Conservation (phyloP, 2,329 filamentous ascomycete genomes). For the Neocatenulostroma microsporum region DNA sequence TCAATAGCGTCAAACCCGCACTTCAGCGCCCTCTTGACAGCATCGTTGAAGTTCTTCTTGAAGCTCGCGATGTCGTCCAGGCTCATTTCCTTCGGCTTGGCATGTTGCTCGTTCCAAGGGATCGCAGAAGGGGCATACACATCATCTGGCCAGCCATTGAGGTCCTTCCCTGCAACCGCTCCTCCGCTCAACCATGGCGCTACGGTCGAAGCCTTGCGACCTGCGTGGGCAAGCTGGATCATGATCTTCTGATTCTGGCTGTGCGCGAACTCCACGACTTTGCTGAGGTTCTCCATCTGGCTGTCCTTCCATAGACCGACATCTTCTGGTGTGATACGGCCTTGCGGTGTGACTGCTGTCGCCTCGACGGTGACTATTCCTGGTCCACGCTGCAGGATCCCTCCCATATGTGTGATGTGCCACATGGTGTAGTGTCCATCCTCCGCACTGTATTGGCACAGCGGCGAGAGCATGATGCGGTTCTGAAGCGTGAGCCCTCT, state of each 20-base stretch:
- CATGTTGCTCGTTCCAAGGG: slow-evolving; percentile 55
- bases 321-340: slow-evolving; percentile 76
- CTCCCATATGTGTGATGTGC: slow-evolving; percentile 71
- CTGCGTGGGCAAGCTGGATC: slow-evolving; percentile 76
- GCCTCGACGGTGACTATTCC: slow-evolving; percentile 71
- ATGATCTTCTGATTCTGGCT: slow-evolving; percentile 67
- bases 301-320: slow-evolving; percentile 75
- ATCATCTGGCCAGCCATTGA: slow-evolving; percentile 48
- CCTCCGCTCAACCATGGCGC: slow-evolving; percentile 56
- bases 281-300: slow-evolving; percentile 64
- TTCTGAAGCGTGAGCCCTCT: slow-evolving; percentile 57
- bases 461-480: slow-evolving; percentile 55
- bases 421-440: slow-evolving; percentile 70
- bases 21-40: slow-evolving; percentile 46
- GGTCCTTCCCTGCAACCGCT: slow-evolving; percentile 44
- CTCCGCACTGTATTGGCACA: slow-evolving; percentile 60
- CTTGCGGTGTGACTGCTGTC: slow-evolving; percentile 64
- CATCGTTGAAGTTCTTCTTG: slow-evolving; percentile 55
- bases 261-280: slow-evolving; percentile 71
- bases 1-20: slow-evolving; percentile 73
- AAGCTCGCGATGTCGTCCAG: slow-evolving; percentile 58
- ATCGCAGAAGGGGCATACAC: slow-evolving; percentile 52
- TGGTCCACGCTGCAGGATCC: slow-evolving; percentile 67
- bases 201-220: slow-evolving; percentile 53
- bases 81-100: slow-evolving; percentile 60